Conservation (phyloP, 1,284 basidiomycete species). For the Inonotus hispidus region DNA sequence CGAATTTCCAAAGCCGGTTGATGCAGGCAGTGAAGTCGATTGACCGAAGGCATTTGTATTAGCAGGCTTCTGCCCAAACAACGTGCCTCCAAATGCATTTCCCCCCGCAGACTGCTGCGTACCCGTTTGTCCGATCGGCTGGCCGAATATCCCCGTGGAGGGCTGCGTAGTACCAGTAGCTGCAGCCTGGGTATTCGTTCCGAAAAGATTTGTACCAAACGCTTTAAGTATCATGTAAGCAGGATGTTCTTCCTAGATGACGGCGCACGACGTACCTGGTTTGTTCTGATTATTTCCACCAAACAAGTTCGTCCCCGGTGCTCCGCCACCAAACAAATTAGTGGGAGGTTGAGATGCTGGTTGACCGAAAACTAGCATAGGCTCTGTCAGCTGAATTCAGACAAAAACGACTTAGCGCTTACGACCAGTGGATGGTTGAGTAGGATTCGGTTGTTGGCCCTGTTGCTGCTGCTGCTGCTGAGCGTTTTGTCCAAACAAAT, state of each 20-base stretch:
- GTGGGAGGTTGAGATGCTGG: conserved; percentile 24
- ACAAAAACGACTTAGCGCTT: conserved; percentile 16
- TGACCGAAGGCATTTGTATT: conserved; percentile 22
- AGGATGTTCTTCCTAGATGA: background rate
- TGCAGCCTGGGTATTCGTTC: conserved; percentile 35
- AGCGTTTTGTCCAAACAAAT: conserved; percentile 29
- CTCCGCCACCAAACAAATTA: conserved; percentile 24
- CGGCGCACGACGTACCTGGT: conserved; percentile 17
- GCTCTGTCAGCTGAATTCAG: background rate
- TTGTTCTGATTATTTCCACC: conserved; percentile 27
- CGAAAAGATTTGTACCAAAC: conserved; percentile 41
- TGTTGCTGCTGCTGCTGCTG: conserved; percentile 27
- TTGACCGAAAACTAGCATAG: conserved; percentile 23
- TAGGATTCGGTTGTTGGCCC: conserved; percentile 26
- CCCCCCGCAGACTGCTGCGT: conserved; percentile 29
- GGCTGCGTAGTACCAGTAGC: conserved; percentile 28
- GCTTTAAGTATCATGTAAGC: conserved; percentile 19
- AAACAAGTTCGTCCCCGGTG: conserved; percentile 38
- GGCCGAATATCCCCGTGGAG: conserved; percentile 37
- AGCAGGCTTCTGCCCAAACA: conserved; percentile 23
- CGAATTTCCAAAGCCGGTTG: conserved; percentile 31
- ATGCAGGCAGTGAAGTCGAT: conserved; percentile 27
- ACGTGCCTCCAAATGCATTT: conserved; percentile 23
- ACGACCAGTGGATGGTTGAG: conserved; percentile 31
- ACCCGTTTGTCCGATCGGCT: conserved; percentile 33